Evolutionary conservation across 768 basidiomycete species (phyloP).

Genomic region (Agrocybe chaxingu): DNA sequence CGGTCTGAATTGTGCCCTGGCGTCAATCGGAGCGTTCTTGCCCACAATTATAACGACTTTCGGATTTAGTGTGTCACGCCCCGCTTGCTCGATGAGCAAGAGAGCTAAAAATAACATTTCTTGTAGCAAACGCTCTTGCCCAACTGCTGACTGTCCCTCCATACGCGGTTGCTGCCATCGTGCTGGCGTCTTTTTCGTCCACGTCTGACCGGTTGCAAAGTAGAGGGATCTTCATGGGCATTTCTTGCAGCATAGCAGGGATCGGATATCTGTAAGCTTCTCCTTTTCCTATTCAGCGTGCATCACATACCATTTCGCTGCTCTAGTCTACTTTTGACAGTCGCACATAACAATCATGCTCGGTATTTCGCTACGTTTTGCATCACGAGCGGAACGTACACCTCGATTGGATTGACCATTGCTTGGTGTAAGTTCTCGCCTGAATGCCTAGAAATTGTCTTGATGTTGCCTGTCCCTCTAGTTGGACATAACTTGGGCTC

Average conservation of each 20-base stretch:
- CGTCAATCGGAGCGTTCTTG: conserved; percentile 80
- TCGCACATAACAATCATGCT: conserved; percentile 52
- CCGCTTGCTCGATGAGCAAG: background rate
- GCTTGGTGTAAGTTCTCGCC: conserved; percentile 62
- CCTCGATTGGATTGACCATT: conserved; percentile 68
- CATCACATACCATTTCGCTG: background rate
- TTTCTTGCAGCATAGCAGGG: conserved; percentile 42
- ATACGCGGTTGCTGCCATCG: conserved; percentile 66
- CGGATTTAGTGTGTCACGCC: conserved; percentile 54
- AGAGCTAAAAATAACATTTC: background rate
- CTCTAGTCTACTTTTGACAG: conserved; percentile 51
- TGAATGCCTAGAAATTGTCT: background rate
- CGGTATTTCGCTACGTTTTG: conserved; percentile 79
- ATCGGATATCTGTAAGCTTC: conserved; percentile 60
- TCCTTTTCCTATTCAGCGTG: background rate
- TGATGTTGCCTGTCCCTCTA: conserved; percentile 19
- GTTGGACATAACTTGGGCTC: conserved; percentile 76
- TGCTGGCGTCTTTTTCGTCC: conserved; percentile 58
- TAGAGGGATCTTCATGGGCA: conserved; percentile 47
- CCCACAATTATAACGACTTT: conserved; percentile 79
- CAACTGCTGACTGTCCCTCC: conserved; percentile 82
- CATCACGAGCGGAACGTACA: conserved; percentile 75
- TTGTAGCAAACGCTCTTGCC: conserved; percentile 55
- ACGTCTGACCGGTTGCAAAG: conserved; percentile 65
- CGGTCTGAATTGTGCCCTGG: conserved; percentile 70